These are phyloP conservation scores for Penicillium occitanis DNA, from an alignment of 2,329 filamentous ascomycete species.

Conservation along the genomic window DNA sequence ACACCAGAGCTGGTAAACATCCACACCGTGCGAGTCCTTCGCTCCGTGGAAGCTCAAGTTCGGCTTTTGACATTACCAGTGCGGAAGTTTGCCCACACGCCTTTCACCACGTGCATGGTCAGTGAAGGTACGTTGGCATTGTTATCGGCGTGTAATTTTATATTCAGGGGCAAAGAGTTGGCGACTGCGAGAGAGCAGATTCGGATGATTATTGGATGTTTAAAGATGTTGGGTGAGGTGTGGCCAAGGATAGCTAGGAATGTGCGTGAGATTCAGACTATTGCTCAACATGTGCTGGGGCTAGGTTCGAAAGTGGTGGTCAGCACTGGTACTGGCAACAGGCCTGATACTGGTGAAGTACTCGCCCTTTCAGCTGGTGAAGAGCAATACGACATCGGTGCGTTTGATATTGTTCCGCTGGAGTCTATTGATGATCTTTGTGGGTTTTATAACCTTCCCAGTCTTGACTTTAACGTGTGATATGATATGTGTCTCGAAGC, in stretches of 20 bases:
- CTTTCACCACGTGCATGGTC: conserved; percentile 46
- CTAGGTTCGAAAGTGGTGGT: conserved; percentile 13
- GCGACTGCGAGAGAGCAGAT: conserved; percentile 44
- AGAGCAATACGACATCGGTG: neutral
- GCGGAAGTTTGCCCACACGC: conserved; percentile 38
- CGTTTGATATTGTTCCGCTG: conserved; percentile 20
- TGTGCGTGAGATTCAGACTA: conserved; percentile 43
- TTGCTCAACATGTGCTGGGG: conserved; percentile 37
- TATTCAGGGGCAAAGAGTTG: conserved; percentile 36
- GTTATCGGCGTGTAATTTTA: conserved; percentile 39
- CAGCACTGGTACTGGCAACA: neutral
- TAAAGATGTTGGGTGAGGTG: conserved; percentile 38
- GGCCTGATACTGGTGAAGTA: neutral
- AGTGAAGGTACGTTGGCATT: conserved; percentile 37
- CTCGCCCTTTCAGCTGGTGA: neutral
- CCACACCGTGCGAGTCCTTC: conserved; percentile 43
- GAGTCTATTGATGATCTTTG: conserved; percentile 25
- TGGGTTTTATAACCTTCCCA: conserved; percentile 23
- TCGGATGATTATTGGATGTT: conserved; percentile 44
- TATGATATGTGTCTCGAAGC: neutral
- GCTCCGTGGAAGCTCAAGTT: conserved; percentile 42
- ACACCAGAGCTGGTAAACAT: conserved; percentile 34
- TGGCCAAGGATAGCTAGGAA: conserved; percentile 42
- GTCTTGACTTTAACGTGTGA: neutral
- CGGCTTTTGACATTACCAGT: conserved; percentile 41